Base-by-base conservation (phyloP, 345 rosid species). In the Salix arbutifolia region DNA sequence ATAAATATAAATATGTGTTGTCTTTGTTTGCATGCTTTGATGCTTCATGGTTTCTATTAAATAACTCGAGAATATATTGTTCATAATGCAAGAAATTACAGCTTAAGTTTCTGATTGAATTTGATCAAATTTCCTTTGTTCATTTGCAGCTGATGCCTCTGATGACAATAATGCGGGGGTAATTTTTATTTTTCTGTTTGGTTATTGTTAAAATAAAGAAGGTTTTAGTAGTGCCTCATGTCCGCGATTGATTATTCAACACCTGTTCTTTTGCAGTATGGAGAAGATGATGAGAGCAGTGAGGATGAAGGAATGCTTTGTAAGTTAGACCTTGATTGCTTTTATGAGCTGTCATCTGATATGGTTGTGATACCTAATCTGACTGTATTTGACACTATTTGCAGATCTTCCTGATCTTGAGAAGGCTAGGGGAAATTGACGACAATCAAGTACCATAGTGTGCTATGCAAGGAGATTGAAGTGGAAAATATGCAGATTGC, bases 341-440 rank as follows among this genome's bases (percentile, higher is more conserved):
- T 46, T 31, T 19, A 6, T 31, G 40, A 25, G 58, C 21, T 79
- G 26, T 48, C 68, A 35, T 35, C 26, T 67, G 1, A 11, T 61
- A 25, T 14, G 53, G 14, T 48, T 9, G n/a, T 69, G 21, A 13
- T n/a, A 23, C n/a, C 35, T 8, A 61, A 53, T 53, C 78, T 77
- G 52, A 77, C 52, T 50, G 37, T 21, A 2, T 65, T 13, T 8
- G 40, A 4, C 67, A 3, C 80, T 26, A n/a, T 31, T 44, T 83
- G 80, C 91, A 93, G 99, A 96, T 87, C 94, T 96, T 79, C 99
- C 98, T 25, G 99, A 96, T 84, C 80, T 96, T 90, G 99, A 93
- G 79, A 96, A 92, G 91, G 97, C 91, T 48, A 87, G 96, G 87
- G 89, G 88, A 79, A 86, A 31, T 72, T 74, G 60, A 52, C 58